Conservation (phyloP, 2,329 filamentous ascomycete genomes). For the Penicillium sp. region DNA sequence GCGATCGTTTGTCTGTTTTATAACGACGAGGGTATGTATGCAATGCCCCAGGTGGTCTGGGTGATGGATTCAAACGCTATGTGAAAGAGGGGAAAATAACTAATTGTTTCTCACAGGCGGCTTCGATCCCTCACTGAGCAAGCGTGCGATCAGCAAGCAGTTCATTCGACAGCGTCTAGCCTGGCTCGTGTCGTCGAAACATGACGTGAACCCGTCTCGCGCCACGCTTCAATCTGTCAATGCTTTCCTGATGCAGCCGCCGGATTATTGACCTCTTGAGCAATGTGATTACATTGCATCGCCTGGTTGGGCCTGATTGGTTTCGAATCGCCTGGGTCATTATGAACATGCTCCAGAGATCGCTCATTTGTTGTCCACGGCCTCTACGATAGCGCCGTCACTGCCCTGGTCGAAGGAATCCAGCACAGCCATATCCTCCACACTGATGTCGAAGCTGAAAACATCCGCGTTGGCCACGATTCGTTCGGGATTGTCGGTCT, state of each 20-base stretch:
- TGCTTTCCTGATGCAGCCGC: slow-evolving; percentile 71
- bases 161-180: slow-evolving; percentile 74
- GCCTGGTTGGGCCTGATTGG: slow-evolving; percentile 10
- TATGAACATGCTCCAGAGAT: slow-evolving; percentile 1
- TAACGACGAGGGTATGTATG: slow-evolving; percentile 58
- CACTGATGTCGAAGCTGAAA: slow-evolving; percentile 59
- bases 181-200: slow-evolving; percentile 77
- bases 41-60: neutral
- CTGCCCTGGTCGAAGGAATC: slow-evolving; percentile 53
- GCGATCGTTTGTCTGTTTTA: slow-evolving; percentile 74
- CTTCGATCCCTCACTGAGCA: slow-evolving; percentile 30
- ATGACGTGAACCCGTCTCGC: slow-evolving; percentile 78
- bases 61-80: slow-evolving; percentile 19
- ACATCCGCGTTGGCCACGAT: slow-evolving; percentile 67
- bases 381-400: slow-evolving; percentile 50
- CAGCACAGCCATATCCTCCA: slow-evolving; percentile 58
- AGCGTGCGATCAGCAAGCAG: slow-evolving; percentile 63
- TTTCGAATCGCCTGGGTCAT: slow-evolving; percentile 7
- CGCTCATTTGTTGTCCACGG: slow-evolving; percentile 45
- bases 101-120: slow-evolving; percentile 28
- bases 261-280: slow-evolving; percentile 32
- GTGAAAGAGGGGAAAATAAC: slow-evolving; percentile 19
- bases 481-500: slow-evolving; percentile 67
- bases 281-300: slow-evolving; percentile 4
- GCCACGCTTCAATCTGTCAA: slow-evolving; percentile 89